These are phyloP conservation scores for Candida freyschussii DNA, from an alignment of 1,139 yeast species.

Conservation along the genomic window DNA sequence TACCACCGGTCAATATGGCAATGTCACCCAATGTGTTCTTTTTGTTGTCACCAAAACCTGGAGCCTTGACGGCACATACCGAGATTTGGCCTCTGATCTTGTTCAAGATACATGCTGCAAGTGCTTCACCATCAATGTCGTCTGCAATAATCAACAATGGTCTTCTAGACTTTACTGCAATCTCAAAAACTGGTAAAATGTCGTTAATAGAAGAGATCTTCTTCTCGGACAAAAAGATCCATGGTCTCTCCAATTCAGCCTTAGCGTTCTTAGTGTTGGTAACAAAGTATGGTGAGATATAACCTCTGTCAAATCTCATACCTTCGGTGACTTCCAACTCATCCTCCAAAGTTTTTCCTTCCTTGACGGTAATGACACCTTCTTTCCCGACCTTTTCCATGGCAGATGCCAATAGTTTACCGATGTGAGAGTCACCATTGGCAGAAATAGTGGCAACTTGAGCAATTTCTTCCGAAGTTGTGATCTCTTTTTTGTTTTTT, in stretches of 20 bases:
- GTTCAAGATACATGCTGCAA: conserved; percentile 97
- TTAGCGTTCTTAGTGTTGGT: conserved; percentile 95
- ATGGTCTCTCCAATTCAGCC: conserved; percentile 96
- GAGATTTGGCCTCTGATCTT: conserved; percentile 98
- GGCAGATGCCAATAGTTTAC: conserved; percentile 89
- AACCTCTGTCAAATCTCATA: conserved; percentile 99
- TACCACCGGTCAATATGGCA: conserved; percentile 95
- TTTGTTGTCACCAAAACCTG: conserved; percentile 99
- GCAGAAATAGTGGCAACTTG: conserved; percentile 99
- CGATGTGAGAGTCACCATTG: conserved; percentile 94
- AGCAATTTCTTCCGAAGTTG: conserved; percentile 95
- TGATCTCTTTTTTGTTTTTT: conserved; percentile 90
- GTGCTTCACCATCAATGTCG: conserved; percentile 97
- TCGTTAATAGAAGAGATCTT: conserved; percentile 92
- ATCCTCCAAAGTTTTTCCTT: conserved; percentile 95
- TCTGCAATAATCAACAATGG: conserved; percentile 94
- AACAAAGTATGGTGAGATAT: conserved; percentile 95
- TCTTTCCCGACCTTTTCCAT: conserved; percentile 99
- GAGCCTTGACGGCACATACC: conserved; percentile 98
- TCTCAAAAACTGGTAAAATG: conserved; percentile 88
- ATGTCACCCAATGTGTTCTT: conserved; percentile 96
- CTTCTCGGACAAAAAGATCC: conserved; percentile 86
- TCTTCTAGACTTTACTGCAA: conserved; percentile 92
- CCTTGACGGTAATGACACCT: conserved; percentile 98
- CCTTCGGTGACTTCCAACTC: conserved; percentile 98